Percentiles rank a stretch among this genome's conserved stretches.
Conservation (phyloP, 257 asterid genomes). For the Paulownia fortunei region DNA sequence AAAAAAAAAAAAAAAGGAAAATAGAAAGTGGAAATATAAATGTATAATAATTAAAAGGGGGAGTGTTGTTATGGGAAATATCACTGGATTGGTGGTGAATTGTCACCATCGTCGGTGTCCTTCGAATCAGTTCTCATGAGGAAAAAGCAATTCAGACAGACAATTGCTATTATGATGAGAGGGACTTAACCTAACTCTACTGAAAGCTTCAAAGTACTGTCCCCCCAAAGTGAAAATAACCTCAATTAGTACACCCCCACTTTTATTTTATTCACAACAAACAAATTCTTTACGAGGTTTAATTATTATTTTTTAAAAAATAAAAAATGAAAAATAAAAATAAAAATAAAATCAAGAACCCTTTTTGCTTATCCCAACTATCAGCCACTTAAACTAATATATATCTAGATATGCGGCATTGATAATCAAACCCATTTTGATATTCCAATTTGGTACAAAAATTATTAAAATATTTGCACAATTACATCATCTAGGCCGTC, state of each 20-base stretch:
- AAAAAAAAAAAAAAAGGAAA: background rate
- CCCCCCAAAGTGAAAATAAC: background rate
- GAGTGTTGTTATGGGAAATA: conserved; percentile 43
- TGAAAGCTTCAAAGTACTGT: conserved; percentile 40
- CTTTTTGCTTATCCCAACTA: conserved; percentile 21
- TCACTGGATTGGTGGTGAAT: conserved; percentile 49
- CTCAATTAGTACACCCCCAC: background rate
- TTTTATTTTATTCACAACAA: background rate
- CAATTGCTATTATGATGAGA: conserved; percentile 65
- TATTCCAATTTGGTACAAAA: conserved; percentile 27
- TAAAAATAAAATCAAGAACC: background rate
- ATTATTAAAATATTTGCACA: conserved; percentile 32
- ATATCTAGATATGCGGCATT: conserved; percentile 38
- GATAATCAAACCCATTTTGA: conserved; percentile 40
- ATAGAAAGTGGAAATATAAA: too few species aligned
- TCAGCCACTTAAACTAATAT: conserved; percentile 21
- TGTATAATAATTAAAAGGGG: background rate
- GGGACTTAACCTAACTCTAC: conserved; percentile 66
- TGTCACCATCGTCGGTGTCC: conserved; percentile 76
- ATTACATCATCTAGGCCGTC: conserved; percentile 65
- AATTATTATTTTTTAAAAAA: background rate
- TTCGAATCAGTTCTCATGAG: conserved; percentile 71
- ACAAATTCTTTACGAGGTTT: conserved; percentile 34
- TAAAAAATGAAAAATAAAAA: background rate
- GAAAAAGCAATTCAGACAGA: conserved; percentile 52